Evolutionary conservation across 495 filamentous ascomycete species (phyloP), one percentile per base, ranked within the genome.

Genomic region (Friedmanniomyces endolithicus): DNA sequence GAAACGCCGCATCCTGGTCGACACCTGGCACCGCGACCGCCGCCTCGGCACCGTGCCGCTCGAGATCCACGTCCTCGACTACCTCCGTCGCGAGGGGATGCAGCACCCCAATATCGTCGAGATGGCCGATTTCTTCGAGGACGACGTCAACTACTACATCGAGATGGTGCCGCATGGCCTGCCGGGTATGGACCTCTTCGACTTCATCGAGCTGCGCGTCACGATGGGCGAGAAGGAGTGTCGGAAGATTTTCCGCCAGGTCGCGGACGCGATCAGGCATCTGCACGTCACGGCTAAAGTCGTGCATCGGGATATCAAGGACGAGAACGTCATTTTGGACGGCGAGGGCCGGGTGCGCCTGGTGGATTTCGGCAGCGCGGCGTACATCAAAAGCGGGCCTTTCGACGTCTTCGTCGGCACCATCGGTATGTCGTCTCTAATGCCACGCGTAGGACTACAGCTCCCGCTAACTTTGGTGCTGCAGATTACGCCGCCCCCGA

Each of bases 331-430:
- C 41, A 83, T 97, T 27, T 73, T 98, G 11, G 94, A 98, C 63
- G 90, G 92, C 17, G 90, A 96, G 64, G 90, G 90, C 3, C 84
- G 85, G 52, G 94, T 97, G 69, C 97, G 96, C 72, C 72, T 98
- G 58, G 96, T 98, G 62, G 92, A 98, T 69, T 98, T 98, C 59
- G 92, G 92, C 51, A 95, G 89, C 66, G 90, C 92, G 55, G 89
- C 94, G 52, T 98, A 97, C 65, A 94, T 97, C 74, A 95, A 90
- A 72, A 95, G 84, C 68, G 92, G 92, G 17, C 92, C 92, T 39
- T 98, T 98, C 76, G 94, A 98, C 66, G 94, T 98, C 22, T 98
- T 98, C 72, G 92, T 98, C 41, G 92, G 92, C 25, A 98, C 92
- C 1, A 97, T 98, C 67, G 92, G 92, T 98, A 75, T 59, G 84